These are phyloP conservation scores for Tetracentron sinense DNA, from an alignment of 164 flowering plant species.

Conservation along the genomic window DNA sequence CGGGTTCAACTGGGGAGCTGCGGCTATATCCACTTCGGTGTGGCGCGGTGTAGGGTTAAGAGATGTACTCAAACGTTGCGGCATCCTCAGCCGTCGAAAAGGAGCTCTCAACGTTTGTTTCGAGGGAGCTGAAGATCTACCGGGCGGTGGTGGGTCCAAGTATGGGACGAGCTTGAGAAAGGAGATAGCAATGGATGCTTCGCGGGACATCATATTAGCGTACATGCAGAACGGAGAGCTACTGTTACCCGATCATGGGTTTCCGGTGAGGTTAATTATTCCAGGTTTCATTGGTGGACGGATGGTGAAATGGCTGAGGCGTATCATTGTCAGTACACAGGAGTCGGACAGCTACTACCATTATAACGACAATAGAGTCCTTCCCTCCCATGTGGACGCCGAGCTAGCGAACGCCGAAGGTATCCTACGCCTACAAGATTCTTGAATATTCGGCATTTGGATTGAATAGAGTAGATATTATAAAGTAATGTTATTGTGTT, in stretches of 20 bases:
- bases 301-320: slow-evolving; percentile 93
- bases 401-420: slow-evolving; percentile 91
- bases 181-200: slow-evolving; percentile 77
- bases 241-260: slow-evolving; percentile 84
- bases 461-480: too few species aligned
- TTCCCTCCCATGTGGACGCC: slow-evolving; percentile 88
- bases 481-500: too few species aligned
- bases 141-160: slow-evolving; percentile 96
- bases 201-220: slow-evolving; percentile 75
- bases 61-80: too few species aligned
- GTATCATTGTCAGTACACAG: slow-evolving; percentile 62
- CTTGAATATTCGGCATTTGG: too few species aligned
- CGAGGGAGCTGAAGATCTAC: slow-evolving; percentile 90
- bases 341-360: slow-evolving; percentile 81
- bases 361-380: slow-evolving; percentile 72
- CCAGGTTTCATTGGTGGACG: slow-evolving; percentile 96
- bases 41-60: slow-evolving; percentile 87
- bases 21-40: too few species aligned
- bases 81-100: too few species aligned
- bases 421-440: slow-evolving; percentile 18
- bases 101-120: slow-evolving; percentile 82
- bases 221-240: slow-evolving; percentile 92
- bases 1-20: too few species aligned
- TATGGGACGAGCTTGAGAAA: slow-evolving; percentile 70
- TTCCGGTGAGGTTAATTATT: slow-evolving; percentile 77